A percentile compares a stretch with the other conserved stretches of the same genome.
These are phyloP conservation scores for Xylariales sp. DNA, from an alignment of 2,329 filamentous ascomycete species.

Conservation along the genomic window DNA sequence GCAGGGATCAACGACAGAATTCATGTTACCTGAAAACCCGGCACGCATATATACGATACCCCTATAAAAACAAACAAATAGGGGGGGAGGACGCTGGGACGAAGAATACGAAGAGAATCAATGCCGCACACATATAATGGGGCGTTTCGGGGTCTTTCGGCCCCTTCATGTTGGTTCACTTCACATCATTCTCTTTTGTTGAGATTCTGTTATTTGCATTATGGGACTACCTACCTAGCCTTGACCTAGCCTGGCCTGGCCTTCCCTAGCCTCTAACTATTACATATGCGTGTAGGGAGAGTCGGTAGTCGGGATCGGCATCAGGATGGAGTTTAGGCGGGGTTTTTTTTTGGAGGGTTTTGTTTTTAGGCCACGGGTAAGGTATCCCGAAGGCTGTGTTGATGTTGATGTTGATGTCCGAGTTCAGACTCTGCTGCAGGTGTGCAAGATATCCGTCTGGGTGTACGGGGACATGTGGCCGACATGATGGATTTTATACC, in stretches of 20 bases:
- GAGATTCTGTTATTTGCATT: slow-evolving; percentile 14
- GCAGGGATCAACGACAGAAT: neutral
- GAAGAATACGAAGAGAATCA: slow-evolving; percentile 6
- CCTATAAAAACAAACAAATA: neutral
- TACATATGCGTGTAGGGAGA: neutral
- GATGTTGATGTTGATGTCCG: slow-evolving; percentile 1
- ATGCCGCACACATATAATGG: neutral
- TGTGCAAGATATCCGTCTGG: neutral
- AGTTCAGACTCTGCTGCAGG: neutral
- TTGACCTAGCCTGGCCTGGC: too few species aligned
- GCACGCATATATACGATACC: neutral
- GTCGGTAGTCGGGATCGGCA: slow-evolving; percentile 15
- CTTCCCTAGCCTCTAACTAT: slow-evolving; percentile 6
- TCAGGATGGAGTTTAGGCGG: slow-evolving; percentile 18
- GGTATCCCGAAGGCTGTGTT: slow-evolving; percentile 16
- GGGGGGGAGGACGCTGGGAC: neutral
- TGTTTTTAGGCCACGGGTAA: neutral
- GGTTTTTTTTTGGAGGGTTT: neutral
- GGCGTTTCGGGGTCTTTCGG: neutral
- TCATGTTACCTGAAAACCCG: neutral
- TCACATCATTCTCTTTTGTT: slow-evolving; percentile 25
- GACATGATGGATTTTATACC: slow-evolving; percentile 27
- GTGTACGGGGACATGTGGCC: slow-evolving; percentile 7
- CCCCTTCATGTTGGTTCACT: neutral
- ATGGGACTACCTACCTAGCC: neutral